These are phyloP conservation scores for Biscutella auriculata DNA, from an alignment of 441 rosid species.

Conservation along the genomic window DNA sequence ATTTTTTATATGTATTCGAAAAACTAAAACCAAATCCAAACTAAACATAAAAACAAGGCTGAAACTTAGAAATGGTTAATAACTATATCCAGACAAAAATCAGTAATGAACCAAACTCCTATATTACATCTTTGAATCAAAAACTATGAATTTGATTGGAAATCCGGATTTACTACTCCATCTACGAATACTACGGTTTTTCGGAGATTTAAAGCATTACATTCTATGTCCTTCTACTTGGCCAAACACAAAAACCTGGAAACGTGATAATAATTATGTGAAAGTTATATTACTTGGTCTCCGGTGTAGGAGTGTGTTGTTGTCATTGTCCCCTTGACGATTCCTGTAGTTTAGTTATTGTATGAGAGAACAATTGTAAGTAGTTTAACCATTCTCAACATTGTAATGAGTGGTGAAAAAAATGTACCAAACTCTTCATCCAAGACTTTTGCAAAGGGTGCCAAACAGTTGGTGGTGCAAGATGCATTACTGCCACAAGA, in stretches of 20 bases:
- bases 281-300: conserved; percentile 70
- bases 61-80: too few relatives aligned
- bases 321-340: conserved; percentile 97
- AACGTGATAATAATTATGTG: too few relatives aligned
- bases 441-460: conserved; percentile 79
- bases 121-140: background rate
- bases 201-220: too few relatives aligned
- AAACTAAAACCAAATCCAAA: background rate
- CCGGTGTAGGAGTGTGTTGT: conserved; percentile 98
- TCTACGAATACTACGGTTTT: background rate
- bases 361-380: too few relatives aligned
- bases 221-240: too few relatives aligned
- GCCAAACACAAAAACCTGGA: background rate
- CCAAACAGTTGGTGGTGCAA: conserved; percentile 93
- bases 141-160: background rate
- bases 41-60: background rate
- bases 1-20: background rate
- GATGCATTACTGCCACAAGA: conserved; percentile 71
- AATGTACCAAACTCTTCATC: conserved; percentile 83
- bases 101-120: background rate
- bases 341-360: conserved; percentile 49
- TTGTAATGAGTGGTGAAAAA: background rate
- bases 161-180: background rate
- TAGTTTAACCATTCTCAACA: background rate
- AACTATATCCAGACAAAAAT: too few relatives aligned